A percentile compares a stretch with the other conserved stretches of the same genome.
Evolutionary conservation across 208 protist genomes (phyloP).

Genomic region (Leishmania major): DNA sequence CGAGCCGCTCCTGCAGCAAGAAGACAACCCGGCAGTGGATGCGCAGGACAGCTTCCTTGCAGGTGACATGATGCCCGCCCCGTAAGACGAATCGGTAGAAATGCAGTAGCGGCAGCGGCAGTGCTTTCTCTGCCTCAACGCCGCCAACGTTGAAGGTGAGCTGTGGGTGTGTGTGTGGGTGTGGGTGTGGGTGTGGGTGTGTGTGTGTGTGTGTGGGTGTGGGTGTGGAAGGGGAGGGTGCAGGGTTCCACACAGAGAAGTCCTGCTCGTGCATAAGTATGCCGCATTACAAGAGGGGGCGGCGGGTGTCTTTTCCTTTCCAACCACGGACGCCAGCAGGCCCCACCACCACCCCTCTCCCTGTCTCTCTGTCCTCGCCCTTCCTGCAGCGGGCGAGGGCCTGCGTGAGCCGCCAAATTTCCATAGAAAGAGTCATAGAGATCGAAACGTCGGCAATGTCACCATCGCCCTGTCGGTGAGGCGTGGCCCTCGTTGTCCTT

Average conservation of each 20-base stretch:
- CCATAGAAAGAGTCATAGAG: slow-evolving; percentile 3
- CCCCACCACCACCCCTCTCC: not conserved
- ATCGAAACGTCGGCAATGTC: not conserved
- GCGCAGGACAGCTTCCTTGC: slow-evolving; percentile 77
- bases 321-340: not conserved
- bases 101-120: not conserved
- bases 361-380: no score
- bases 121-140: not conserved
- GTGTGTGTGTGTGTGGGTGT: no score
- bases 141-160: not conserved
- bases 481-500: not conserved
- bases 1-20: slow-evolving; percentile 86
- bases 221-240: not conserved
- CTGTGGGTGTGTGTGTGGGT: no score
- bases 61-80: slow-evolving; percentile 80
- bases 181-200: no score
- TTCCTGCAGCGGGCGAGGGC: not conserved
- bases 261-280: not conserved
- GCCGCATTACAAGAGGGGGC: not conserved
- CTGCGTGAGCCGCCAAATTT: not conserved
- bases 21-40: slow-evolving; percentile 80
- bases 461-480: not conserved
- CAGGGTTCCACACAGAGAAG: not conserved
- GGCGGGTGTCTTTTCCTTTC: not conserved
- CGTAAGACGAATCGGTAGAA: slow-evolving; percentile 4